Percentiles rank a stretch among this genome's conserved stretches.
phyloP scores from a whole-genome alignment of 1,139 yeast species.

The Hansenula lynferdii region DNA sequence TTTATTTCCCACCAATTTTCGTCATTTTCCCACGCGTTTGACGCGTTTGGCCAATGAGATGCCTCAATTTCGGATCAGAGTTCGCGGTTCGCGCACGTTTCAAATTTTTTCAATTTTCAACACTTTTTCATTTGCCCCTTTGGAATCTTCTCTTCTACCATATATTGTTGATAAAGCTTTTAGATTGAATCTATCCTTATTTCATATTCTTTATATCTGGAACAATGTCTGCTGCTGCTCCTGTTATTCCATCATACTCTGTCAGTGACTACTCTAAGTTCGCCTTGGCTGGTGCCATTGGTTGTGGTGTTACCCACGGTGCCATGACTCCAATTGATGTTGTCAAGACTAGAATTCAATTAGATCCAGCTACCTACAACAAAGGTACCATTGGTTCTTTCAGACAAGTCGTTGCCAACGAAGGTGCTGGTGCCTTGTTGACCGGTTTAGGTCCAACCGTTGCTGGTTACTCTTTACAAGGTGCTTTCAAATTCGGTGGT shows the following conservation, averaged over 20 bases:
- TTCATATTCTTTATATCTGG: conserved; percentile 1
- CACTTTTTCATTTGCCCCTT: conserved; percentile 2
- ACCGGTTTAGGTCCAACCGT: conserved; percentile 88
- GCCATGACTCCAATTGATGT: conserved; percentile 88
- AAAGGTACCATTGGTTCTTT: conserved; percentile 79
- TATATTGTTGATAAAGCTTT: background rate
- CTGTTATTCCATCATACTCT: conserved; percentile 47
- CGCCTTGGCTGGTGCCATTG: conserved; percentile 85
- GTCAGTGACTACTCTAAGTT: conserved; percentile 71
- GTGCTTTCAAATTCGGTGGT: conserved; percentile 91
- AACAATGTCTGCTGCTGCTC: conserved; percentile 17
- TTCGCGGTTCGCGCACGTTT: too few species aligned
- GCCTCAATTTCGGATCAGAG: too few species aligned
- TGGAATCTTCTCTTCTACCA: background rate
- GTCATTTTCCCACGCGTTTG: too few species aligned
- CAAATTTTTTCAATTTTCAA: background rate
- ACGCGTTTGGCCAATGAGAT: too few species aligned
- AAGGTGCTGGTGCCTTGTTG: conserved; percentile 83
- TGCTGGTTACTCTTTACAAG: conserved; percentile 81
- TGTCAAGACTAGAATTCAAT: conserved; percentile 72
- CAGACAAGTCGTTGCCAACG: conserved; percentile 58
- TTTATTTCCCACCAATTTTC: too few species aligned
- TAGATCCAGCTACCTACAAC: conserved; percentile 81
- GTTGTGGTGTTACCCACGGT: conserved; percentile 88
- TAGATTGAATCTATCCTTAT: background rate